Conservation (phyloP, 139 green algal species). For the Monoraphidium neglectum region DNA sequence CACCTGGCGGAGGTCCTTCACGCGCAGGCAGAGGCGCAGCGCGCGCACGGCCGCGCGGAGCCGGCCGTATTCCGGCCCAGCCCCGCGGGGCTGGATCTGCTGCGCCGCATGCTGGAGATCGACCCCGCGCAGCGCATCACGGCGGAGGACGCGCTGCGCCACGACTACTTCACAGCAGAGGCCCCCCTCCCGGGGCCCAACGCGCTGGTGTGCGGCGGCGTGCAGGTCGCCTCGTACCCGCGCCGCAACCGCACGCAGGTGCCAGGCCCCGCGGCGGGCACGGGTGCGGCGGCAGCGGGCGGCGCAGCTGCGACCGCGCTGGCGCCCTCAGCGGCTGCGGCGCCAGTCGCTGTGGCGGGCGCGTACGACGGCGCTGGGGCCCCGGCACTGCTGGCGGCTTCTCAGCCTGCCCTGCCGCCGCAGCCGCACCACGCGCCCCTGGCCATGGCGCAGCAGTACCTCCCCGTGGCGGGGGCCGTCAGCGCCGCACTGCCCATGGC, state of each 20-base stretch:
- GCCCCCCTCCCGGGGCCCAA: constrained; percentile 44
- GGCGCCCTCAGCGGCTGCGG: background rate
- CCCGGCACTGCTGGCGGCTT: too few relatives aligned
- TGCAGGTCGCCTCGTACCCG: constrained; percentile 11
- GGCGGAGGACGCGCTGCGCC: constrained; percentile 55
- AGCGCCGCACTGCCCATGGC: too few relatives aligned
- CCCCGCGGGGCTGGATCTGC: constrained; percentile 10
- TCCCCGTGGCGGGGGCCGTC: too few relatives aligned
- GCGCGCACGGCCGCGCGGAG: background rate
- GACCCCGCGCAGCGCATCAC: constrained; percentile 59
- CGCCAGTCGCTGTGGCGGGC: too few relatives aligned
- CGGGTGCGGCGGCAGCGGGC: constrained; percentile 7
- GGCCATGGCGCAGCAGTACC: too few relatives aligned
- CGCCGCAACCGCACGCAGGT: constrained; percentile 22
- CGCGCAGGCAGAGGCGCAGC: background rate
- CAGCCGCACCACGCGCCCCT: too few relatives aligned
- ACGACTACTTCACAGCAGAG: constrained; percentile 60
- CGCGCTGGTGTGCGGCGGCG: constrained; percentile 29
- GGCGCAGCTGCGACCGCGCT: background rate
- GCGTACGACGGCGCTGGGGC: too few relatives aligned
- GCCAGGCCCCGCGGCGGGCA: background rate
- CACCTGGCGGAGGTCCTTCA: constrained; percentile 13
- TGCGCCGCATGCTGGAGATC: constrained; percentile 57
- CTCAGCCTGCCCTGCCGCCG: too few relatives aligned
- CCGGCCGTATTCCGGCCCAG: background rate